phyloP scores from a whole-genome alignment of 768 basidiomycete species.

The Russula brevipes region DNA sequence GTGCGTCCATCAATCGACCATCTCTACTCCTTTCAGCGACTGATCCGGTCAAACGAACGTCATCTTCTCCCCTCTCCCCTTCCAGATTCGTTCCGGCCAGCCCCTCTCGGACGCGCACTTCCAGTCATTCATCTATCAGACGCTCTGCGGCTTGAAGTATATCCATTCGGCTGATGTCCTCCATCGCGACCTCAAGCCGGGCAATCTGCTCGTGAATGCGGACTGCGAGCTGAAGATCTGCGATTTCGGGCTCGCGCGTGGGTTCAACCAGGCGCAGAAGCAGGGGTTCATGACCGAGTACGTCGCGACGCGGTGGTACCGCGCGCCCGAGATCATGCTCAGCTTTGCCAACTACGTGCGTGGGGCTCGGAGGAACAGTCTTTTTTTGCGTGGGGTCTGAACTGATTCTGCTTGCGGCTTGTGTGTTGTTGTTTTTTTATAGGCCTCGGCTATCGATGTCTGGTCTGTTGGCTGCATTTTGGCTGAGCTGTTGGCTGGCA shows the following conservation, averaged over 20 bases:
- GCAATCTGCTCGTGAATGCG: slow-evolving; percentile 93
- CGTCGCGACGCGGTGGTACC: slow-evolving; percentile 98
- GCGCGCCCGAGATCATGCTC: slow-evolving; percentile 98
- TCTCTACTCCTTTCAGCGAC: neutral
- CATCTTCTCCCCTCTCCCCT: neutral
- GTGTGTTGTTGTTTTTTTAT: neutral
- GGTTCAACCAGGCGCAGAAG: slow-evolving; percentile 83
- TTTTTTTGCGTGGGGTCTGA: neutral
- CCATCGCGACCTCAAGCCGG: slow-evolving; percentile 93
- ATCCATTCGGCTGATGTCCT: slow-evolving; percentile 98
- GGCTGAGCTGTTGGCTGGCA: slow-evolving; percentile 87
- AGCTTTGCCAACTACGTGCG: slow-evolving; percentile 92
- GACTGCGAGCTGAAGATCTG: slow-evolving; percentile 99
- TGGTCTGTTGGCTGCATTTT: slow-evolving; percentile 97
- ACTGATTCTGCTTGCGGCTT: neutral
- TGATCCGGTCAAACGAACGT: neutral
- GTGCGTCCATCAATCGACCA: slow-evolving; percentile 40
- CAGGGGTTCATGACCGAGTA: slow-evolving; percentile 99
- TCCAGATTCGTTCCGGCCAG: slow-evolving; percentile 77
- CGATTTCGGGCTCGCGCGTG: slow-evolving; percentile 95
- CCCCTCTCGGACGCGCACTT: slow-evolving; percentile 88
- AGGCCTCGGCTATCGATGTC: slow-evolving; percentile 90
- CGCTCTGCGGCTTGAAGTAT: slow-evolving; percentile 95
- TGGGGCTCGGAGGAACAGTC: slow-evolving; percentile 13
- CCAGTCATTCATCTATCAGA: slow-evolving; percentile 97